Evolutionary conservation across 805 yeast species (phyloP).

Genomic region (Spathaspora gorwiae): DNA sequence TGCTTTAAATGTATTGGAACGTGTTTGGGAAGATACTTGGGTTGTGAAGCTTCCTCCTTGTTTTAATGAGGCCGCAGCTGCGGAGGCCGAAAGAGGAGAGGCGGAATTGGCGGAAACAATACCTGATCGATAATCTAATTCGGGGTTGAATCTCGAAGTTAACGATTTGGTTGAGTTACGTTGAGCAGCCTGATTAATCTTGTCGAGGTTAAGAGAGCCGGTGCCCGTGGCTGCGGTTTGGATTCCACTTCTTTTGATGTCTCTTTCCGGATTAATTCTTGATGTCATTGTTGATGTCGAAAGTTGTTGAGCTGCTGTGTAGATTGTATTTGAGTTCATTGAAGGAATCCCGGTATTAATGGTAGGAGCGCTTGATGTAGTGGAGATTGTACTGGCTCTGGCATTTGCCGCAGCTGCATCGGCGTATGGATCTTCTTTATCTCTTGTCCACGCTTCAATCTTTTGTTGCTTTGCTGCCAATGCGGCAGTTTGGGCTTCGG

Average conservation of each 20-base stretch:
- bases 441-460: conserved; percentile 48
- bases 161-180: conserved; percentile 36
- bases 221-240: conserved; percentile 2
- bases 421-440: conserved; percentile 41
- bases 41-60: conserved; percentile 26
- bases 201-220: conserved; percentile 27
- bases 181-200: conserved; percentile 32
- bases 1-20: conserved; percentile 35
- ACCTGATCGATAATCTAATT: conserved; percentile 38
- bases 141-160: conserved; percentile 40
- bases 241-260: conserved; percentile 32
- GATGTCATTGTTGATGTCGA: conserved; percentile 43
- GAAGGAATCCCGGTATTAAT: conserved; percentile 26
- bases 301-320: conserved; percentile 29
- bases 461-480: conserved; percentile 38
- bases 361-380: conserved; percentile 11
- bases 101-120: conserved; percentile 31
- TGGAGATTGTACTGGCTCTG: conserved; percentile 9
- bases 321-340: conserved; percentile 26
- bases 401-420: conserved; percentile 44
- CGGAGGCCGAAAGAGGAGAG: conserved; percentile 45
- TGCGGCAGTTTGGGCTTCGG: conserved; percentile 67
- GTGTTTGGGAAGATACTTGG: conserved; percentile 21
- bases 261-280: conserved; percentile 40
- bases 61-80: conserved; percentile 53